Evolutionary conservation across 371 early-diverging fungal species (phyloP), one percentile per base, ranked within the genome.

Genomic region (Dentiscutata heterogama): DNA sequence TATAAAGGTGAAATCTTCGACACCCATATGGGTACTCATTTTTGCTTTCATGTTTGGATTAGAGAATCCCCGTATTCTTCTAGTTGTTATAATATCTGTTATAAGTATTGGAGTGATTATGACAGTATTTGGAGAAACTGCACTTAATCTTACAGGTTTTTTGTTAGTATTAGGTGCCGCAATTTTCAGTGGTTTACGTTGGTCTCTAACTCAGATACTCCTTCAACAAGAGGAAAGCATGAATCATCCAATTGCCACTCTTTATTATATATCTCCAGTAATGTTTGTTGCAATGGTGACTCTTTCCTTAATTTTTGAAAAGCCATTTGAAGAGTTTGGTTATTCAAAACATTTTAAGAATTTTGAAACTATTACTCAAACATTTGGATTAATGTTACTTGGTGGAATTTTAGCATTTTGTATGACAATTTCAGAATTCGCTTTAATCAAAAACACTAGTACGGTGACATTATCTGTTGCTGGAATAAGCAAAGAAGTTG

Each of bases 1-100:
- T 65, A 31, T 13, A 63, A 78, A 87, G 87, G 93, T 98, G 83
- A 98, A 98, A 85, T 95, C 96, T 42, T 93, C 94, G 31, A 91
- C 94, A 13, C 95, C 96, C 13, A 93, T 96, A 16, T 98, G 95
- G 90, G 95, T 97, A 11, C 88, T 98, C 22, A 42, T 96, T 18
- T 98, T 98, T 86, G 95, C 98, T 10, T 96, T 96, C 81, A 83
- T 95, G 8, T 97, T 98, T 85, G 87, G 93, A 3, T 91, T 97
- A 70, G 98, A 98, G 83, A 89, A 90, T 53, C 88, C 94, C 18
- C 90, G 92, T 35, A 72, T 91, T 78, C 84, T 85, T 73, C 86
- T 98, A 35, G 87, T 94, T 25, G 86, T 85, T 3, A 92, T 95
- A 81, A 96, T 98, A 56, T 83, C 90, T 10, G 82, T 95, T 2